Percentiles rank a stretch among this genome's conserved stretches.
Evolutionary conservation across 768 basidiomycete genomes (phyloP).

Genomic region (Lentinula aciculospora): DNA sequence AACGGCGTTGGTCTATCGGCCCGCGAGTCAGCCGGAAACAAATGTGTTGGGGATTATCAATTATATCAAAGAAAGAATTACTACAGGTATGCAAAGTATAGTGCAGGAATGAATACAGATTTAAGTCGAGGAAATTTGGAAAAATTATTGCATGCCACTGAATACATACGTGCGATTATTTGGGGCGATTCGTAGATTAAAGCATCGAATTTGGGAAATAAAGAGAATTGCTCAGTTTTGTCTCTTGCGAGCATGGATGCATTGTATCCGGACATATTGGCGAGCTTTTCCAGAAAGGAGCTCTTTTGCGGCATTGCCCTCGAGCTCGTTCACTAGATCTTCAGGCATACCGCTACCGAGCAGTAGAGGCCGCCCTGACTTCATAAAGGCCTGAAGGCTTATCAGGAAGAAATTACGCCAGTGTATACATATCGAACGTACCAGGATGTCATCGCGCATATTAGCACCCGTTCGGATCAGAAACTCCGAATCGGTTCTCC

Average conservation of each 20-base stretch:
- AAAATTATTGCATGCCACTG: background rate
- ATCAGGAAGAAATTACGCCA: background rate
- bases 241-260: slow-evolving; percentile 55
- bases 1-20: too few species aligned
- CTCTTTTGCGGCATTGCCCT: slow-evolving; percentile 47
- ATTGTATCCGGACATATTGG: slow-evolving; percentile 51
- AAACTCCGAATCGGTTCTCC: slow-evolving; percentile 34
- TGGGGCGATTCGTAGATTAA: background rate
- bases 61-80: background rate
- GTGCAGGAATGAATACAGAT: background rate
- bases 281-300: slow-evolving; percentile 38
- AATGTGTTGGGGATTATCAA: too few species aligned
- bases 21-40: too few species aligned
- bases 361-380: slow-evolving; percentile 61
- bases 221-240: background rate
- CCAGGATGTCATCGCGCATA: slow-evolving; percentile 58
- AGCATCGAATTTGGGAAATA: background rate
- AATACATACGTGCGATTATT: background rate
- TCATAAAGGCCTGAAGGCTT: slow-evolving; percentile 50
- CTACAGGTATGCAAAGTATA: background rate
- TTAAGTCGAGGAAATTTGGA: background rate
- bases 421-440: slow-evolving; percentile 16
- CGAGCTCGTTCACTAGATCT: slow-evolving; percentile 46
- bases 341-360: slow-evolving; percentile 57
- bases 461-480: slow-evolving; percentile 31